phyloP scores from a whole-genome alignment of 495 filamentous ascomycete genomes.

The Haplographium delicatum region DNA sequence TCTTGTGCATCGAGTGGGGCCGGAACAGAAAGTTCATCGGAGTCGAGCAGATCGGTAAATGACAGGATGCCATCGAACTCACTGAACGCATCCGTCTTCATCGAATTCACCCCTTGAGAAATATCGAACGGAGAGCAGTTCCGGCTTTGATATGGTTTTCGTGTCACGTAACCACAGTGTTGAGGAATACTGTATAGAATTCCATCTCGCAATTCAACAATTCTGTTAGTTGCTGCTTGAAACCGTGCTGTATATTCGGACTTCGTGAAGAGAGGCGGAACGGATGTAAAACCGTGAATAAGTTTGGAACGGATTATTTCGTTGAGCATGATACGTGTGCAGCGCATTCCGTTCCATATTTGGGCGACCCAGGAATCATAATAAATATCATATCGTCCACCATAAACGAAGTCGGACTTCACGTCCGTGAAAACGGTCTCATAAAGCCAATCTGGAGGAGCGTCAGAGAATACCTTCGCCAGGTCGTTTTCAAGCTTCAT shows the following conservation, averaged over 20 bases:
- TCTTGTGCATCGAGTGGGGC: background rate
- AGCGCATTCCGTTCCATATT: conserved; percentile 59
- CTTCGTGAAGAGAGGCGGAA: conserved; percentile 1
- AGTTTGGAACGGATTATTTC: conserved; percentile 41
- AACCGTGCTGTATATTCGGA: conserved; percentile 8
- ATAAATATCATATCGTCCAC: conserved; percentile 56
- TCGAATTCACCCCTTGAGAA: too few species aligned
- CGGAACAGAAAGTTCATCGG: background rate
- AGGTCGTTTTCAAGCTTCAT: conserved; percentile 46
- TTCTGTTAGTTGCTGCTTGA: conserved; percentile 1
- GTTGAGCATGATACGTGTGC: conserved; percentile 50
- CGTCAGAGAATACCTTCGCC: conserved; percentile 35
- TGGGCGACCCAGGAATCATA: conserved; percentile 50
- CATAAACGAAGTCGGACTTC: conserved; percentile 36
- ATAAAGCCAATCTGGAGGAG: conserved; percentile 37
- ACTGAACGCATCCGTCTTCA: too few species aligned
- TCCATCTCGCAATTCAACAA: conserved; percentile 34
- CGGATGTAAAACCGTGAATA: conserved; percentile 20
- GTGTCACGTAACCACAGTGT: conserved; percentile 26
- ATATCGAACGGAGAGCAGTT: background rate
- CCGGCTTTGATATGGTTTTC: conserved; percentile 9
- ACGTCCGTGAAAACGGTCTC: conserved; percentile 28
- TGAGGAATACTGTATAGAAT: conserved; percentile 43
- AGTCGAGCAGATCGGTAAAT: background rate
- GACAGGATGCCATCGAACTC: too few species aligned